Percentiles rank a stretch among this genome's conserved stretches.
Conservation (phyloP, 768 basidiomycete genomes). For the Kwoniella dejecticola region DNA sequence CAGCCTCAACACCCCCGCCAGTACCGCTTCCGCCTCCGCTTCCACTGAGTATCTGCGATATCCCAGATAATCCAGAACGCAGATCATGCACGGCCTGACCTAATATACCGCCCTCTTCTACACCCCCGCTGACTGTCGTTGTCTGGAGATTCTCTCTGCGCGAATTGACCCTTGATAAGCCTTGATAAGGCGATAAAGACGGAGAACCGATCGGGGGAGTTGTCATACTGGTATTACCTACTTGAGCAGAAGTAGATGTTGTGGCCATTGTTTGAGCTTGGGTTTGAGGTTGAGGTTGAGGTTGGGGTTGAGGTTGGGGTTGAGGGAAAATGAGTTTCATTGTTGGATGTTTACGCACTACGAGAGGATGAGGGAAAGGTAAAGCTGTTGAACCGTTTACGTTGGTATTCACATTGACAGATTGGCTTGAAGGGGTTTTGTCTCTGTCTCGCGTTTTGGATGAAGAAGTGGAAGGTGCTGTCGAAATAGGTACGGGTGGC, state of each 20-base stretch:
- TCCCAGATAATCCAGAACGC: not conserved
- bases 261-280: not conserved
- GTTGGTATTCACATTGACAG: too few species aligned
- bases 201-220: not conserved
- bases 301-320: constrained; percentile 6
- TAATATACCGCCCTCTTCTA: too few species aligned
- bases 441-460: not conserved
- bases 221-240: not conserved
- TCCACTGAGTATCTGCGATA: not conserved
- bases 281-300: not conserved
- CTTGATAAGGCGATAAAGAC: constrained; percentile 3
- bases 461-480: not conserved
- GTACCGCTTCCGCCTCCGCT: not conserved
- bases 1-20: too few species aligned
- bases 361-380: constrained; percentile 44
- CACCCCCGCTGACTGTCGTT: too few species aligned
- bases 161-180: constrained; percentile 2
- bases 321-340: constrained; percentile 42
- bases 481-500: constrained; percentile 16
- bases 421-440: not conserved
- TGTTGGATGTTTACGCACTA: constrained; percentile 39
- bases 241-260: constrained; percentile 1
- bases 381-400: not conserved
- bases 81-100: not conserved
- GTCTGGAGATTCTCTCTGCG: constrained; percentile 1